Evolutionary conservation across 805 yeast genomes (phyloP), one percentile per base, ranked within the genome.

Genomic region (Grigorovia yakushimaensis): DNA sequence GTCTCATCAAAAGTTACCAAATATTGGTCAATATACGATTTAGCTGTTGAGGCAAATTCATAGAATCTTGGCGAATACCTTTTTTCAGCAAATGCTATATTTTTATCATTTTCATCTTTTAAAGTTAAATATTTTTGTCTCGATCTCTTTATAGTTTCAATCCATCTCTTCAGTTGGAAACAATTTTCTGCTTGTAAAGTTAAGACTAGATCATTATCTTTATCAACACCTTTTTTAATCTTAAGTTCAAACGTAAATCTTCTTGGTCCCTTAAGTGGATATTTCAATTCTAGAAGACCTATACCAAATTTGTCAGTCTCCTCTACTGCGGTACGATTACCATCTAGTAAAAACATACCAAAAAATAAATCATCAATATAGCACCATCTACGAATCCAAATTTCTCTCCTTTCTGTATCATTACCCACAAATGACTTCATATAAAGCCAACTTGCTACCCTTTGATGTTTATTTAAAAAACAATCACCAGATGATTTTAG

Each of bases 271-370:
- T 74, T 75, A 1, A 84, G 77, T 35, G 52, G 49, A 57, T 79
- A 82, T 47, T 78, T 68, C 13, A 81, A 74, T 57, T 76, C 79
- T 46, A 87, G 81, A 23, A 85, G 64, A n/a, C 84, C 67, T 1
- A 89, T 77, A 3, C 96, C 96, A 49, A 88, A 76, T 57, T 87
- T 87, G 60, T 87, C 96, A 9, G 88, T 76, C 65, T 91, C 97
- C 58, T 87, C 89, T 2, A 91, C 97, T 59, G 70, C 83, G 0
- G 79, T 77, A 42, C 76, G 73, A 6, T 79, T 73, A 0, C 86
- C 82, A 37, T 89, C 76, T 21, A 84, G 64, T 3, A 77, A 68
- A 35, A 93, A 72, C 52, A 87, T 68, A 0, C 98, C 98, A 67
- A 89, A 84, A 2, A 86, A 71, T 0, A 93, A 95, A 43, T 78